These are phyloP conservation scores for Hanseniaspora sp. DNA, from an alignment of 1,139 yeast species.

Conservation along the genomic window DNA sequence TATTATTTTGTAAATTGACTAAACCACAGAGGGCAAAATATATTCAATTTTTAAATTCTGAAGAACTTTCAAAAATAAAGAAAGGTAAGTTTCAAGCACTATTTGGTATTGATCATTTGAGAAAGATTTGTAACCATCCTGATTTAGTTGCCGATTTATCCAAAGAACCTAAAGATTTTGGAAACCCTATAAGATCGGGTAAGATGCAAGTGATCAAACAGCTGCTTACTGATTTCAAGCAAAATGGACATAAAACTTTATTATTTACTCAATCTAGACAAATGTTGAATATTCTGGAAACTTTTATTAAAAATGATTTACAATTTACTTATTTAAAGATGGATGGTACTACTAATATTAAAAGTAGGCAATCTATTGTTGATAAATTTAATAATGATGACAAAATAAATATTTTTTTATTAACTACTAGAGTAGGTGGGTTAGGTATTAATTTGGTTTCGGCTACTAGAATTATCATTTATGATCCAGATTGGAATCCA, in stretches of 20 bases:
- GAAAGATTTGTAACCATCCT: slow-evolving; percentile 72
- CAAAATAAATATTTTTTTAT: slow-evolving; percentile 50
- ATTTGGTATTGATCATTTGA: slow-evolving; percentile 76
- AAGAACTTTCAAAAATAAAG: slow-evolving; percentile 60
- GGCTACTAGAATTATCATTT: slow-evolving; percentile 86
- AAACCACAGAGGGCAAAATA: slow-evolving; percentile 63
- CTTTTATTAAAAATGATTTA: slow-evolving; percentile 41
- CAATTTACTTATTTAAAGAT: slow-evolving; percentile 57
- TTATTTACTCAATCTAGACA: slow-evolving; percentile 86
- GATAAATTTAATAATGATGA: slow-evolving; percentile 60
- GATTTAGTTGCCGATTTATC: slow-evolving; percentile 43
- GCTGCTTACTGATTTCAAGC: slow-evolving; percentile 62
- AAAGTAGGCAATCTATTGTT: slow-evolving; percentile 62
- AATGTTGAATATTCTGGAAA: slow-evolving; percentile 79
- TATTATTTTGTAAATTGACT: slow-evolving; percentile 77
- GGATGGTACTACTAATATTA: slow-evolving; percentile 90
- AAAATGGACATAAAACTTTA: slow-evolving; percentile 66
- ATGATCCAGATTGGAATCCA: slow-evolving; percentile 98
- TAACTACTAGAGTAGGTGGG: slow-evolving; percentile 94
- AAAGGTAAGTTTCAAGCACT: slow-evolving; percentile 71
- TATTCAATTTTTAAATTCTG: slow-evolving; percentile 60
- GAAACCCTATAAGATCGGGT: slow-evolving; percentile 66
- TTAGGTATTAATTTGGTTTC: slow-evolving; percentile 90
- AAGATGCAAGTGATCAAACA: slow-evolving; percentile 82
- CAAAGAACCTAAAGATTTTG: slow-evolving; percentile 38